Evolutionary conservation across 805 yeast species (phyloP), one percentile per base, ranked within the genome.

Genomic region (Limtongia smithiae): DNA sequence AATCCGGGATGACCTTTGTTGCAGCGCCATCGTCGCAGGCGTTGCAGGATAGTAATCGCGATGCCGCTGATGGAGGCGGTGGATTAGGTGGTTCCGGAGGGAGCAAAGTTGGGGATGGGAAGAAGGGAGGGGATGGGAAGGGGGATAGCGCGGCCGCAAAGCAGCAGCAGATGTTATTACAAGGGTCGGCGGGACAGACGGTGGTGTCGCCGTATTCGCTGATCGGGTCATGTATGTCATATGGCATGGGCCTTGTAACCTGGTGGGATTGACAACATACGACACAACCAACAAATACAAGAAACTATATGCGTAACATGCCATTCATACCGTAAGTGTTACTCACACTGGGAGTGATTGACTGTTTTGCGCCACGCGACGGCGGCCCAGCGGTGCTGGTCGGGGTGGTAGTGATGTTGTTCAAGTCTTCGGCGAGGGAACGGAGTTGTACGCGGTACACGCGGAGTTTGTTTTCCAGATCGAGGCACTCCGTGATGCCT

Each of bases 231-330:
- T 89, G 97, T 66, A 96, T 89, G 65, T 81, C 88, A 2, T 96
- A 89, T 62, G 98, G 98, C 37, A 87, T 89, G 94, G 98, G 98
- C 3, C 80, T 94, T 60, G 82, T 87, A 35, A 79, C 90, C 48
- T 93, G 98, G 98, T 91, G 98, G 98, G 94, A 85, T 62, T n/a
- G n/a, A n/a, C n/a, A n/a, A n/a, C n/a, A n/a, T n/a, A n/a, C n/a
- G n/a, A n/a, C n/a, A n/a, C n/a, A n/a, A n/a, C n/a, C n/a, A n/a
- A n/a, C n/a, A n/a, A n/a, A n/a, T 82, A 63, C 65, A 28, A 30
- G 20, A 24, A 14, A 5, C 12, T 8, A 18, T 37, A 24, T 37
- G 42, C 28, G 28, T n/a, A 28, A 7, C n/a, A 40, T 5, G 4
- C 24, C 6, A 8, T n/a, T 12, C 28, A 27, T 18, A 17, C 11